Evolutionary conservation across 176 grass and related monocot genomes (phyloP), one percentile per base, ranked within the genome.

Genomic region (Rhynchospora breviuscula): DNA sequence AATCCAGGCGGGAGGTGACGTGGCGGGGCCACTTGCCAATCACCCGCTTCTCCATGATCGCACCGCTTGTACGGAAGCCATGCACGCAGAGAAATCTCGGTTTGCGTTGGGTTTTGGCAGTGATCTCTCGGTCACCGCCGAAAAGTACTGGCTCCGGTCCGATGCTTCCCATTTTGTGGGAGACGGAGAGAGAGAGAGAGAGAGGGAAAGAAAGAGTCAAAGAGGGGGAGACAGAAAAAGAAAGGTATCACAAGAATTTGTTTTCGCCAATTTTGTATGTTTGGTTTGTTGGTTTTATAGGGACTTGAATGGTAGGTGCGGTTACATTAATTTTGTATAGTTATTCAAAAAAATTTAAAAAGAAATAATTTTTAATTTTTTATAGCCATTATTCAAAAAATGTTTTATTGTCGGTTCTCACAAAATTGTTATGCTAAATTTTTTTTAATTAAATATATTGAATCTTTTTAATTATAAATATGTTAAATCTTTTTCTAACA

Each of bases 41-140:
- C 63, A 98, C 92, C 92, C 94, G 95, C 89, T 63, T 85, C 79
- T 91, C 87, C 95, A 98, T 98, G 87, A 98, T 98, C 76, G 85
- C 92, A 3, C 75, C 95, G 90, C 95, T 98, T 43, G 95, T 98
- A 6, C 95, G 90, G 89, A 98, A 98, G 8, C 95, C 95, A 87
- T 98, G 92, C 71, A 98, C 84, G 90, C 95, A 98, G 31, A 98
- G 89, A 83, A 98, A 93, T 81, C 90, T 68, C 78, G 90, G 95
- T 53, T 84, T 62, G 60, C 80, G 26, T 57, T 60, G 23, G 4
- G 3, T 10, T 46, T 26, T 6, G 11, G 9, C 71, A 19, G 18
- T 64, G 2, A 29, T 86, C 3, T 15, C n/a, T n/a, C n/a, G n/a
- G n/a, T n/a, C 81, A 8, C 8, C 80, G 65, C 80, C 81, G 6